These are phyloP conservation scores for Lachancea meyersii DNA, from an alignment of 805 yeast genomes.

Conservation along the genomic window DNA sequence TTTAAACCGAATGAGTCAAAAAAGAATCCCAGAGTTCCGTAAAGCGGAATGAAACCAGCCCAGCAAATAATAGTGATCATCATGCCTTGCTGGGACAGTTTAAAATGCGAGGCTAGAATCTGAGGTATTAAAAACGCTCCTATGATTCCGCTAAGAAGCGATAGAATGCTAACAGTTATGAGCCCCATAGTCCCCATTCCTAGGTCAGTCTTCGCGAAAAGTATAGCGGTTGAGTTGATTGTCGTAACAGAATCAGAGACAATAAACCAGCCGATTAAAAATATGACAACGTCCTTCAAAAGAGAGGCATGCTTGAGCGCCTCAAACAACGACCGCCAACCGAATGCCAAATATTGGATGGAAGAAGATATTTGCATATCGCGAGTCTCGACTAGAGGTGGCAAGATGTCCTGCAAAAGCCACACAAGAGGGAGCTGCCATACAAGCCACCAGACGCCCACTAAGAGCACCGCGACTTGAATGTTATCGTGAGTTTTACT, in stretches of 20 bases:
- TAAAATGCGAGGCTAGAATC: constrained; percentile 32
- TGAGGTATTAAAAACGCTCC: constrained; percentile 60
- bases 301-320: constrained; percentile 56
- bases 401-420: constrained; percentile 33
- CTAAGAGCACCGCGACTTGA: constrained; percentile 53
- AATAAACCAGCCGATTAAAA: constrained; percentile 68
- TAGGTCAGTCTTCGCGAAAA: constrained; percentile 66
- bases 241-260: constrained; percentile 72
- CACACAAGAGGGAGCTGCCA: constrained; percentile 59
- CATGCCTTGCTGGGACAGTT: constrained; percentile 41
- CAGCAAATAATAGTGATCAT: constrained; percentile 50
- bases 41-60: constrained; percentile 62
- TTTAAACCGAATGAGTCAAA: constrained; percentile 50
- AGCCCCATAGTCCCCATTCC: constrained; percentile 62
- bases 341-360: constrained; percentile 41
- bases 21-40: constrained; percentile 64
- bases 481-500: constrained; percentile 29
- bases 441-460: constrained; percentile 73
- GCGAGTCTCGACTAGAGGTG: constrained; percentile 1
- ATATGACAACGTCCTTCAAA: constrained; percentile 59
- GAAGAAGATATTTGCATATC: constrained; percentile 7
- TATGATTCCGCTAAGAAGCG: constrained; percentile 58
- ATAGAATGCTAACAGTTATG: constrained; percentile 57
- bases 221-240: constrained; percentile 69
- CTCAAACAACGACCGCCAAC: constrained; percentile 53